Base-by-base conservation (phyloP, 192 early-diverging fungal species). In the Endogone sp. region DNA sequence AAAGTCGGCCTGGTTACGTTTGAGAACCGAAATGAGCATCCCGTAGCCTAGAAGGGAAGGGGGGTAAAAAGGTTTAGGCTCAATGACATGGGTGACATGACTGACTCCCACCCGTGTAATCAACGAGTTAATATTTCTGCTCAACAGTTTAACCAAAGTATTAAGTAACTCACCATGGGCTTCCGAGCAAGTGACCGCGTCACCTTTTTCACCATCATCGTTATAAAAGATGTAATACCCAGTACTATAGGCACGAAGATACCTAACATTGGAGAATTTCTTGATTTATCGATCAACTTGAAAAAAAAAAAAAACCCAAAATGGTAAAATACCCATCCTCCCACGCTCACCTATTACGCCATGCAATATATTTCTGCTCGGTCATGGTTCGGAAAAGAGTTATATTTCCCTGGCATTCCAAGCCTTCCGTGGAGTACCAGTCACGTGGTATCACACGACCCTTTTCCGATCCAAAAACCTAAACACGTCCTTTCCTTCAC, bases 101-200 rank as follows among this genome's bases (percentile, higher is more conserved):
- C 21, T 29, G 23, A 13, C 54, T 56, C 26, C 66, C 13, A 20
- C 57, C 64, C 62, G 55, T 16, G 37, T 49, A 57, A 21, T 10
- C 20, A 44, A 37, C 63, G 26, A 11, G 56, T 24, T 37, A 20
- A 0, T 61, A 3, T 58, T 55, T n/a, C 30, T n/a, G n/a, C n/a
- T 64, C 30, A 3, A n/a, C n/a, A n/a, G n/a, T n/a, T n/a, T n/a
- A n/a, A n/a, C n/a, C n/a, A n/a, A n/a, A n/a, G n/a, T 49, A 16
- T 6, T 11, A 49, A 49, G 1, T 6, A 49, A 21, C 30, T 63
- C 57, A 72, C 76, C 72, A 55, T 79, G 79, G 68, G 81, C 83
- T 79, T 85, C 83, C 8, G 79, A 81, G 57, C 81, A 82, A 20
- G 83, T 85, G 58, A 82, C 80, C 25, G 79, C 83, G n/a, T 74